phyloP scores from a whole-genome alignment of 2,329 filamentous ascomycete genomes.

The Diaporthe vexans region DNA sequence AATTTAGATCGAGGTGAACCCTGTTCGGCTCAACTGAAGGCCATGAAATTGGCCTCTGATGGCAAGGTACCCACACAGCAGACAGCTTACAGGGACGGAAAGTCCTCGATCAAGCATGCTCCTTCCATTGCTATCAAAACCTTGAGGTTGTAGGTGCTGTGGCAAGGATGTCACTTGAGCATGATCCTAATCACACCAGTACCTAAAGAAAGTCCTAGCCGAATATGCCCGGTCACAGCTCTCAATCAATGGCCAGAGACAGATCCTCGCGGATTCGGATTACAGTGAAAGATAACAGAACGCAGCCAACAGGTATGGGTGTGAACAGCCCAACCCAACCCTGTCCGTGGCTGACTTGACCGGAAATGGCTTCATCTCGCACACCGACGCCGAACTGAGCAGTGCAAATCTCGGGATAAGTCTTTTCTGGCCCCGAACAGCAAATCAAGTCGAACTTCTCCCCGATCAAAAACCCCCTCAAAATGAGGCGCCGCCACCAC shows the following conservation, averaged over 20 bases:
- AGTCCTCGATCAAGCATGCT: neutral
- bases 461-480: neutral
- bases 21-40: neutral
- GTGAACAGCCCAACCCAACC: neutral
- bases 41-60: neutral
- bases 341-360: neutral
- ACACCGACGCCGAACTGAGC: neutral
- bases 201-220: neutral
- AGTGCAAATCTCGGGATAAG: neutral
- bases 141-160: neutral
- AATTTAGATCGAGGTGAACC: neutral
- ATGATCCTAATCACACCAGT: neutral
- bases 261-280: no score
- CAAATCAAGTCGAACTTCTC: neutral
- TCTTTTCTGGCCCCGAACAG: neutral
- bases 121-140: neutral
- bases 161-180: neutral
- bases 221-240: neutral
- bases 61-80: neutral
- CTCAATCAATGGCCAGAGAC: neutral
- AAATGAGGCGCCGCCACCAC: neutral
- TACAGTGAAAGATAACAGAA: neutral
- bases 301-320: neutral
- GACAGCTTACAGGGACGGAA: neutral
- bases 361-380: neutral